Evolutionary conservation across 2,329 filamentous ascomycete genomes (phyloP), one percentile per base, ranked within the genome.

Genomic region (Cercospora beticola): DNA sequence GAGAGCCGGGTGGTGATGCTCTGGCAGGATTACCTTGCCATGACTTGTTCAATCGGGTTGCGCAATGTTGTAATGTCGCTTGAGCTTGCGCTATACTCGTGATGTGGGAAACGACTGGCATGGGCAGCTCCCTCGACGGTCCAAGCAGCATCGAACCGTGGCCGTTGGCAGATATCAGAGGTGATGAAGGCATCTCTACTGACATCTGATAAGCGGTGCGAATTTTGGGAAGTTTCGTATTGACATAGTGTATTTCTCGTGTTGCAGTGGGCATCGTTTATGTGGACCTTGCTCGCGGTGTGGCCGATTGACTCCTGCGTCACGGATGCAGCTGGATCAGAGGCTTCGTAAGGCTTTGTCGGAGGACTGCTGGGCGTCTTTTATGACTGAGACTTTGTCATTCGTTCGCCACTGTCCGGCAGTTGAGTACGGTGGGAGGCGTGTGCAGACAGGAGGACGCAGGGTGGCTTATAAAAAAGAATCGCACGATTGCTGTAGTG

Each of bases 11-110:
- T 7, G 70, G 67, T n/a, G 72, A 69, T 16, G 66, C 65, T 61
- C 69, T 54, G 33, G 65, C 64, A 16, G 70, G 68, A 49, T 70
- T 71, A 33, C 68, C 57, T 30, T 67, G 71, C 70, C 64, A 72
- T 54, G 67, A 70, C 49, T 59, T 71, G 33, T 70, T 73, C 16
- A 78, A 70, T 58, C 73, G 74, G 60, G 69, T 74, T 23, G 72
- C 74, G 68, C 76, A 78, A 30, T 77, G 75, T 23, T 74, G 71
- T 4, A 78, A 71, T 26, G 76, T 78, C 33, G 76, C 76, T 40
- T 77, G 76, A 21, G 76, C 76, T 66, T 78, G 76, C 9, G 59
- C 71, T 14, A 78, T 68, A 49, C 69, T 76, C 14, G 73, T 72
- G 52, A 76, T 75, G 3, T 69, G 66, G 1, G 73, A 69, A 7